Evolutionary conservation across 768 basidiomycete genomes (phyloP).

Genomic region (Suillus paluster): DNA sequence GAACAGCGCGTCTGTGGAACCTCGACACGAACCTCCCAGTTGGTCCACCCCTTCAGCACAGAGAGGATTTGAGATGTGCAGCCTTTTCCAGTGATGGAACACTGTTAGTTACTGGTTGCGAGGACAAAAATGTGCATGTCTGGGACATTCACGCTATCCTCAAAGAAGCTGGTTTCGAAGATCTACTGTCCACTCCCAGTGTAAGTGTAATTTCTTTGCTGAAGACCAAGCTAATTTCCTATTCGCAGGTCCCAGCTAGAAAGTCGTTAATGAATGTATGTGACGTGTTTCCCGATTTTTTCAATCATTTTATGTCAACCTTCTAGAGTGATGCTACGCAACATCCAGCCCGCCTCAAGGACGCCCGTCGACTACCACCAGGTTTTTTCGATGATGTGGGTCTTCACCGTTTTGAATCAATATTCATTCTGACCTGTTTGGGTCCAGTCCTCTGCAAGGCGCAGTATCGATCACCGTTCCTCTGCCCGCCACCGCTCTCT

Average conservation of each 20-base stretch:
- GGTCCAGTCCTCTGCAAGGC: neutral
- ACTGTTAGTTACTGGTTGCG: neutral
- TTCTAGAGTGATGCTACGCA: neutral
- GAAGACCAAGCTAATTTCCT: neutral
- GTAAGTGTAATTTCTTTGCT: neutral
- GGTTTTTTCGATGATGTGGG: neutral
- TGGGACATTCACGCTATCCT: neutral
- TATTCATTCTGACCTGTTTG: neutral
- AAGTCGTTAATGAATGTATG: neutral
- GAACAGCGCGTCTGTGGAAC: neutral
- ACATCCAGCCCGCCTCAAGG: too few relatives aligned
- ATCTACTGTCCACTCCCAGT: neutral
- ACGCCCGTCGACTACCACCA: neutral
- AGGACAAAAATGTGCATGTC: neutral
- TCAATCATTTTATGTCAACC: neutral
- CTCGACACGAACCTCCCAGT: neutral
- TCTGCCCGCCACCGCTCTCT: neutral
- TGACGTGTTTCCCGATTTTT: neutral
- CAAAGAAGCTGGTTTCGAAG: neutral
- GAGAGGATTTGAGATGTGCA: fast-evolving
- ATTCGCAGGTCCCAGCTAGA: neutral
- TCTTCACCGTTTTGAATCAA: neutral
- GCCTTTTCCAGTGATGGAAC: neutral
- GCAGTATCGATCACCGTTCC: neutral
- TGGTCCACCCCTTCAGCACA: neutral